Evolutionary conservation across 2,329 filamentous ascomycete genomes (phyloP).

Genomic region (Penicillium sp.): DNA sequence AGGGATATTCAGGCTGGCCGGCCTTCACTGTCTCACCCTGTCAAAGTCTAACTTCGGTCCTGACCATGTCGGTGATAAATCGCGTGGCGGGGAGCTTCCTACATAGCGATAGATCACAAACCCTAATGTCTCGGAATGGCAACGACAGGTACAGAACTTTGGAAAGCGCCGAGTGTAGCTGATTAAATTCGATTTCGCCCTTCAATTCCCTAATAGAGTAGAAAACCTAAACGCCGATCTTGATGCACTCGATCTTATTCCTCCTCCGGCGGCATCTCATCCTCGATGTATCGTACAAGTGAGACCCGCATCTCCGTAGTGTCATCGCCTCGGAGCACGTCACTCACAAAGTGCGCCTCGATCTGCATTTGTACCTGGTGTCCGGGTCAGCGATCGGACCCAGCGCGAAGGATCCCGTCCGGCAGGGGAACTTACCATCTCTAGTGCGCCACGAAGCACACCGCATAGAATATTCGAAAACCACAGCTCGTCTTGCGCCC

Average conservation of each 20-base stretch:
- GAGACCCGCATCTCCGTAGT: slow-evolving; percentile 96
- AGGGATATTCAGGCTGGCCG: not conserved
- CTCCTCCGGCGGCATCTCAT: slow-evolving; percentile 94
- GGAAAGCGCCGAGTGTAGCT: not conserved
- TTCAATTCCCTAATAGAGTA: not conserved
- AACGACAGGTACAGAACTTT: not conserved
- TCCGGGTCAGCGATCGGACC: slow-evolving; percentile 19
- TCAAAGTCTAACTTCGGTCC: not conserved
- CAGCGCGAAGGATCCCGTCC: slow-evolving; percentile 11
- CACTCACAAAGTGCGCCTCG: slow-evolving; percentile 92
- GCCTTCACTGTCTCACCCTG: slow-evolving; percentile 1
- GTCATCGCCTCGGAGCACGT: slow-evolving; percentile 88
- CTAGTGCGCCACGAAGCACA: slow-evolving; percentile 81
- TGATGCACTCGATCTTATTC: slow-evolving; percentile 54
- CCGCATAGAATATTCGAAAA: slow-evolving; percentile 97
- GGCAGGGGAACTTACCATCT: slow-evolving; percentile 70
- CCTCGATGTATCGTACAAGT: slow-evolving; percentile 89
- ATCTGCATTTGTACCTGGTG: slow-evolving; percentile 88
- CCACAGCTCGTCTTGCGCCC: slow-evolving; percentile 95
- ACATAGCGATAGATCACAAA: slow-evolving; percentile 25
- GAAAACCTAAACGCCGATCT: slow-evolving; percentile 24
- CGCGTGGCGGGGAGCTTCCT: slow-evolving; percentile 19
- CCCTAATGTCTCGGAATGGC: slow-evolving; percentile 12
- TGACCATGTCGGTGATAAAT: slow-evolving; percentile 17
- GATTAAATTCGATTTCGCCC: not conserved